Base-by-base conservation (phyloP, 768 basidiomycete species). In the Pleurotus djamor region DNA sequence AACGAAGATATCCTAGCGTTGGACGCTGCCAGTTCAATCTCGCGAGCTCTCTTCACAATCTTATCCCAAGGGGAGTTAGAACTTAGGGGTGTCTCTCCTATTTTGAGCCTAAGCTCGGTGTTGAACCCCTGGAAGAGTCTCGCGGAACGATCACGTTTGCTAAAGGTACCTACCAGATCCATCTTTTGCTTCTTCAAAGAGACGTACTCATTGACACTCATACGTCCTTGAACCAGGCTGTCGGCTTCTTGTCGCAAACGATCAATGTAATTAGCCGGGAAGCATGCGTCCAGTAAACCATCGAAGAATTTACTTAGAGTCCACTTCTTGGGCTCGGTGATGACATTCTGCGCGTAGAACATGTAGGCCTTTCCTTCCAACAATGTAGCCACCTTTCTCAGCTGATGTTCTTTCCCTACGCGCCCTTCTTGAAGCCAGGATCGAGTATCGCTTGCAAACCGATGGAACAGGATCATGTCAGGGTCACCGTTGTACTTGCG, bases 211-310 rank as follows among this genome's bases (percentile, higher is more conserved):
- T 65, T 58, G 0, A 80, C 71, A 0, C 61, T 65, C 6, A 64
- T 65, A 9, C 66, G 51, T 2, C 65, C 60, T 50, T 79, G 77
- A 0, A 45, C 52, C 4, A 58, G 62, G 0, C 47, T 33, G 0
- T 64, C 48, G 0, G 79, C 61, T 13, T 70, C 68, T 4, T 68
- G 58, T 0, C 66, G 44, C 28, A 52, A 14, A 34, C 14, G 12
- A 4, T 52, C 28, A 4, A 52, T 14, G 14, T 35, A 74, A 41
- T 73, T 63, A 0, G 67, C 48, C 0, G 75, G 74, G 63, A 77
- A 78, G 33, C 76, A 75, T 17, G 73, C 71, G 17, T 76, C 64
- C 56, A 74, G 76, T 16, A 78, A n/a, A 34, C 65, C 69, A 3
- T 55, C 13, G 54, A 74, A 76, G 57, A 77, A 76, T 1, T 65